Base-by-base conservation (phyloP, 495 filamentous ascomycete species). In the Cudoniella acicularis region DNA sequence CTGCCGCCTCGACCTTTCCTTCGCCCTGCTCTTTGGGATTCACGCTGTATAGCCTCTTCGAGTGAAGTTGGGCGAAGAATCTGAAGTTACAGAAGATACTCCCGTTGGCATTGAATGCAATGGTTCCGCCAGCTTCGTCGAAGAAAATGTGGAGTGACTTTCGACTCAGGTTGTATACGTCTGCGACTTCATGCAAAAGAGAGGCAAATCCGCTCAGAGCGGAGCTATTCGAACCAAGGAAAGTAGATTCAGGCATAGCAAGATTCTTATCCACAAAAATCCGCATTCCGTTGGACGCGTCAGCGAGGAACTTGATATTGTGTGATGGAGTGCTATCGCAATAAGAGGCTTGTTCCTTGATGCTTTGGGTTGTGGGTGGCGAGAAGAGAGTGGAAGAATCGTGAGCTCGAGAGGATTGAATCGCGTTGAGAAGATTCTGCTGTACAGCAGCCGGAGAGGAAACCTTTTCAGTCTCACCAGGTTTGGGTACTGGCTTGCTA, bases 31-130 rank as follows among this genome's bases (percentile, higher is more conserved):
- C 60, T 1, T 21, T 46, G 4, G n/a, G 8, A 46, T 46, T 17
- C 8, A 4, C 13, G 18, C 13, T 30, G 9, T 66, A 62, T 21
- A 65, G 50, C 42, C 76, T 67, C 24, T 70, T 68, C 52, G 80
- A 72, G 70, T 98, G 94, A 25, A 96, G 71, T 63, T 92, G 83
- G 51, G 86, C 78, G 64, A 92, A 98, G 73, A 90, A 97, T 30
- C 89, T 79, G 61, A 92, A 82, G 66, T 98, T 99, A 78, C 91
- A 97, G 77, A 98, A 98, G 27, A 98, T 82, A 63, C 85, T 88
- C 48, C 92, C 92, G 42, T 80, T 79, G 21, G 77, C 77, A 67
- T 98, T 99, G 80, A 99, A 99, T 0, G 95, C 94, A 59, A 99
- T 96, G 1, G 91, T 90, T 61, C 79, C 81, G 9, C 90, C 87